Evolutionary conservation across 148 eudicot genomes (phyloP), one percentile per base, ranked within the genome.

Genomic region (Chenopodium quinoa): DNA sequence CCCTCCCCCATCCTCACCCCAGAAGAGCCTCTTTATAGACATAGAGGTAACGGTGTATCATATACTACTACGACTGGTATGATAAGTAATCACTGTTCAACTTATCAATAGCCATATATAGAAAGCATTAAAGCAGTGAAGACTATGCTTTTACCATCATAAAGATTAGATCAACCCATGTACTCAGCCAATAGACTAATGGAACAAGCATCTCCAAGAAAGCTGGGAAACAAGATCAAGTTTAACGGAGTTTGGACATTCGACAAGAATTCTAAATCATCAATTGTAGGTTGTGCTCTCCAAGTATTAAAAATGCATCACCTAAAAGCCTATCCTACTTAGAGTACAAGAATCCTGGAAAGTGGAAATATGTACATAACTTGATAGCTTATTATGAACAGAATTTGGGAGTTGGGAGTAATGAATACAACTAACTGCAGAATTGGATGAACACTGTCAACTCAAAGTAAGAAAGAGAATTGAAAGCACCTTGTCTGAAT

Each of bases 401-500:
- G 7, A 23, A n/a, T 4, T 46, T 12, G 58, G 62, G 62, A 56
- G 22, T 56, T 17, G 62, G 22, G 75, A 71, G 25, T 22, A n/a
- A 44, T 72, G 50, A 9, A 44, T 6, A 47, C 74, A 37, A 17
- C 1, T 71, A 19, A 37, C 23, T 16, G 52, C 23, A 32, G 47
- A 71, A 32, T 8, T 40, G 16, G 54, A 13, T 50, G 52, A 9
- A 2, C 52, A 50, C 54, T 50, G 14, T 50, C 54, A 50, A 12
- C 13, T 31, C 40, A 5, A 69, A 69, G 47, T 22, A 69, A 4
- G 3, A 32, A 31, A 69, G 54, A 50, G 19, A 69, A 14, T 3
- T 2, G 17, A 69, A 34, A n/a, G 17, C 2, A 93, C 99, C 97
- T 92, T 92, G 58, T 86, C 86, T 48, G 92, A 77, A 68, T 92